A percentile compares a stretch with the other conserved stretches of the same genome.
These are phyloP conservation scores for Ceratocystis diversiconidia DNA, from an alignment of 2,329 filamentous ascomycete genomes.

Conservation along the genomic window DNA sequence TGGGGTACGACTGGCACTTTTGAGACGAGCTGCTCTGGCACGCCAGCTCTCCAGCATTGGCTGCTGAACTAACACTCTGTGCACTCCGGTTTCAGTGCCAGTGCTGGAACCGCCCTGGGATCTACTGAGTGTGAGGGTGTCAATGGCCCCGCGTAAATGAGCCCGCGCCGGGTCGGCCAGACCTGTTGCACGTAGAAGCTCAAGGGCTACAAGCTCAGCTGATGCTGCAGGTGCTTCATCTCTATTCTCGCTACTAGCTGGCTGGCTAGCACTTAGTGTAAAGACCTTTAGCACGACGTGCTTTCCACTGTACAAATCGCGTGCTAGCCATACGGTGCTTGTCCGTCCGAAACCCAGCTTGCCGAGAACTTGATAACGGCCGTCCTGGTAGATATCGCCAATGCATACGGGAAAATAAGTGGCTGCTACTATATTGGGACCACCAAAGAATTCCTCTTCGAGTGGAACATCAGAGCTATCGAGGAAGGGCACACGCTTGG, in stretches of 20 bases:
- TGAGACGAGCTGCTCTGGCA: background rate
- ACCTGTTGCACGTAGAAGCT: background rate
- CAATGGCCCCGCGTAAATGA: background rate
- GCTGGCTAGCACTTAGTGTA: background rate
- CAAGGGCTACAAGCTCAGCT: background rate
- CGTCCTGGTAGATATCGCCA: background rate
- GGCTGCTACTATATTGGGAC: background rate
- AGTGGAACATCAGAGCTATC: background rate
- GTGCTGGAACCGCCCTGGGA: too few relatives aligned
- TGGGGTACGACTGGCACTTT: background rate
- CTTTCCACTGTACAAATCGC: background rate
- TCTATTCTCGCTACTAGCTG: too few relatives aligned
- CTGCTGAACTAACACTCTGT: background rate
- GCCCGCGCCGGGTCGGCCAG: background rate
- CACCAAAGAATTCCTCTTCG: constrained; percentile 3
- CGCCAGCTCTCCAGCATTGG: constrained; percentile 7
- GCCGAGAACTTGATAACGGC: background rate
- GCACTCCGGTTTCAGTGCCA: background rate
- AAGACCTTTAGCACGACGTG: constrained; percentile 1
- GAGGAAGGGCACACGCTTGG: background rate
- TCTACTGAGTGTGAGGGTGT: background rate
- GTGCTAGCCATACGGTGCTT: constrained; percentile 4
- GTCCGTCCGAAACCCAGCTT: constrained; percentile 9
- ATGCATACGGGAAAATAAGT: constrained; percentile 4
- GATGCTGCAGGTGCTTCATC: background rate